Evolutionary conservation across 441 rosid species (phyloP), one percentile per base, ranked within the genome.

Genomic region (Arabidopsis hybrid): DNA sequence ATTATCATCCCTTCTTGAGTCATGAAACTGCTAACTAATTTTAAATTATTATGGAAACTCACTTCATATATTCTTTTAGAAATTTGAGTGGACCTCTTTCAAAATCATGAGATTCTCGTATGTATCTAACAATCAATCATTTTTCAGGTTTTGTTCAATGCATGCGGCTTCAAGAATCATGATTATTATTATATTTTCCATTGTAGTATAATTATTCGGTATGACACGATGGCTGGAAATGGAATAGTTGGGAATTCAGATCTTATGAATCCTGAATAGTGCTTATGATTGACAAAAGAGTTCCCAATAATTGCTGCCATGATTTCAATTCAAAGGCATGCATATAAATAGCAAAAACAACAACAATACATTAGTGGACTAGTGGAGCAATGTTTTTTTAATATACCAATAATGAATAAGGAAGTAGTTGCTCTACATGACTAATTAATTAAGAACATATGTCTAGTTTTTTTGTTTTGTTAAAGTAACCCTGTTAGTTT

Each of bases 201-300:
- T 61, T 43, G 60, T 32, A 75, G 52, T 55, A 42, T 67, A 16
- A 69, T 45, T 43, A 67, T 50, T 42, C 39, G 9, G 39, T 59
- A 49, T 59, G 74, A 75, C 49, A 68, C 70, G 63, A 71, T 77
- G 63, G 42, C 72, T 21, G 26, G 26, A 21, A 21, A 21, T 35
- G 42, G 9, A 71, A 65, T 65, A 64, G 63, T 64, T 69, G 60
- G 65, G 59, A 68, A 42, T 69, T 46, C 53, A 65, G 76, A 71
- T 70, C 57, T 58, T 26, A 69, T 65, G 60, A 76, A 75, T 68
- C 64, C 31, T 70, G 26, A 77, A 70, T 71, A 70, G 80, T 71
- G 76, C 67, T 65, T 77, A 71, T 71, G 76, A 77, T 71, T 65
- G 76, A 77, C 80, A 71, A 71, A 65, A 65, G 80, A 50, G 57